Evolutionary conservation across 108 stramenopile species (phyloP), one percentile per base, ranked within the genome.

Genomic region (Skeletonema grethae): DNA sequence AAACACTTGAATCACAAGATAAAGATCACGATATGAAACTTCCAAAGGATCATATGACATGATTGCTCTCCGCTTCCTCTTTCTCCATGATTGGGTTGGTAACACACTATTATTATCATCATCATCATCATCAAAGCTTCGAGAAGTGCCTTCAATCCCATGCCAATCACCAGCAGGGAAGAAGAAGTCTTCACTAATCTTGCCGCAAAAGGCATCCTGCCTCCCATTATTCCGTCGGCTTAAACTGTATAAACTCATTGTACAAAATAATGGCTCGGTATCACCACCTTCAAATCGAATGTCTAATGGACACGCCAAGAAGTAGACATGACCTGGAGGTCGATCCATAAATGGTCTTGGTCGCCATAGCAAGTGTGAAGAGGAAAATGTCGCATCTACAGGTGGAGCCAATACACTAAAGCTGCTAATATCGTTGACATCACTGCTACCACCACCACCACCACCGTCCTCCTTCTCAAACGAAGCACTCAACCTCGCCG

Each of bases 121-220:
- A 24, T 60, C 25, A 1, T 57, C 63, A 57, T 76, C 84, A 41
- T 80, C 65, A 29, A 43, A 43, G 24, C 55, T 53, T 28, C 5
- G 59, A 2, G 76, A 57, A 62, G 78, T 76, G 5, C 84, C 57
- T 6, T 77, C 61, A 11, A 90, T 58, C 48, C 65, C 78, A 12
- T 75, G 70, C 91, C 91, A 92, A 62, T 92, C 70, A 11, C 94
- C 94, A 1, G 90, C 90, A 3, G 91, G 91, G 71, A 92, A 95
- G 61, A 81, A 87, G 70, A 92, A 95, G 45, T 92, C 91, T 57
- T 95, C 91, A 57, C 86, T 91, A 32, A 88, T 73, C 64, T 95
- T 95, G 6, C 90, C 90, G 61, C 60, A 39, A 29, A 79, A 82
- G 7, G 18, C 15, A 36, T 38, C 43, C 35, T 58, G 28, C 39